These are phyloP conservation scores for Graphilbum fragrans DNA, from an alignment of 2,329 filamentous ascomycete genomes.

Conservation along the genomic window DNA sequence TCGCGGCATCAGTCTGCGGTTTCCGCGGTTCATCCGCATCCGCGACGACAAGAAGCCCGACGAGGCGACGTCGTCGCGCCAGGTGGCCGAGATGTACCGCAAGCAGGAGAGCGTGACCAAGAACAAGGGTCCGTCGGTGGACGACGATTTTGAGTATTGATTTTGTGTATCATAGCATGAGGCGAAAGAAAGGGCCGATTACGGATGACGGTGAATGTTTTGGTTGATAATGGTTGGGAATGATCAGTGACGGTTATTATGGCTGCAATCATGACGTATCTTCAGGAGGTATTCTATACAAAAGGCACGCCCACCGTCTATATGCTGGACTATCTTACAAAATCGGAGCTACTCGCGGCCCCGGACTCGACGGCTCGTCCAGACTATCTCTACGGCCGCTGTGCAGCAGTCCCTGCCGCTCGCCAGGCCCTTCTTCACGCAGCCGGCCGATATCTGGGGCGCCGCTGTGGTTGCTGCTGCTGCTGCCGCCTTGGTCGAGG, in stretches of 20 bases:
- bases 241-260: no score
- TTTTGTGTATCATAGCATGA: not conserved
- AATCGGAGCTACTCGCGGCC: no score
- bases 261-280: no score
- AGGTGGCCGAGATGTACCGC: slow-evolving; percentile 94
- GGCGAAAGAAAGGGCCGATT: not conserved
- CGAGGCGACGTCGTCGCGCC: slow-evolving; percentile 69
- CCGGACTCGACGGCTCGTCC: slow-evolving; percentile 18
- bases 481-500: not conserved
- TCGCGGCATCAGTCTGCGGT: slow-evolving; percentile 76
- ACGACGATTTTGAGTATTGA: slow-evolving; percentile 97
- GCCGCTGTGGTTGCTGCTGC: slow-evolving; percentile 50
- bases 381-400: slow-evolving; percentile 16
- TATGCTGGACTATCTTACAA: no score
- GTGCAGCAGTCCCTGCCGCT: slow-evolving; percentile 30
- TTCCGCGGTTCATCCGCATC: slow-evolving; percentile 84
- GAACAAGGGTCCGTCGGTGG: slow-evolving; percentile 73
- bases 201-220: no score
- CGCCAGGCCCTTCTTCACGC: slow-evolving; percentile 26
- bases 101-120: slow-evolving; percentile 86
- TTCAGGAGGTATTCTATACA: no score
- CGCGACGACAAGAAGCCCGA: slow-evolving; percentile 95
- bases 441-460: slow-evolving; percentile 12
- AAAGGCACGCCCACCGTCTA: no score
- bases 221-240: no score